Evolutionary conservation across 495 filamentous ascomycete genomes (phyloP), one percentile per base, ranked within the genome.

Genomic region (Talaromyces stipitatus): DNA sequence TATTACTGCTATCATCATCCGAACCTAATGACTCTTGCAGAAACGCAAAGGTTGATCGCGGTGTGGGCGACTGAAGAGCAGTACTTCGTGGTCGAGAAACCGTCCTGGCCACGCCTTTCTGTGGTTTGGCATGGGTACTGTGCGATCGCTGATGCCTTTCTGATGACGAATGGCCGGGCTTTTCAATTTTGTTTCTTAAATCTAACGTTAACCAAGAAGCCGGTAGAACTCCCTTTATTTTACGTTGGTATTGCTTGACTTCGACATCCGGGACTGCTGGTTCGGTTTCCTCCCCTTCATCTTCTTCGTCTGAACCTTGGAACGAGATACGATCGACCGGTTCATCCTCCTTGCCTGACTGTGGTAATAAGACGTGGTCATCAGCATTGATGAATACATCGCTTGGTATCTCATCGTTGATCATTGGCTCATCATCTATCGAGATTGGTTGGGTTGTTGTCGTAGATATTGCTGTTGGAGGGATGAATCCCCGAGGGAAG

Each of bases 141-240:
- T n/a, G 47, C 26, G 30, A 28, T 53, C 43, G 45, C 27, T 64
- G 60, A 26, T 48, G 57, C 38, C 69, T 58, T 12, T 51, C 67
- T 1, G 50, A 41, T 20, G 60, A 60, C 41, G 58, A 67, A 53
- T 60, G 20, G 23, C 8, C 16, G 58, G 72, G 60, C 67, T 75
- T 64, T 56, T 72, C 69, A 36, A 61, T 47, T 12, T 70, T 64
- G 32, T 77, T 62, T 63, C 77, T 61, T 57, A 71, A 66, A 62
- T 96, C 85, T 36, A 97, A 74, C 60, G 88, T 82, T 45, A 95
- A 77, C 86, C 88, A 96, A 3, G 92, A 97, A 4, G 92, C 92
- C 32, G 92, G 92, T 43, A 97, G 78, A 14, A 96, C 91, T 32
- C 92, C 92, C 54, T 84, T 85, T 45, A 92, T 92, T 57, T 72